A percentile compares a stretch with the other conserved stretches of the same genome.
These are phyloP conservation scores for Rossbeevera mucosa DNA, from an alignment of 768 basidiomycete genomes.

Conservation along the genomic window DNA sequence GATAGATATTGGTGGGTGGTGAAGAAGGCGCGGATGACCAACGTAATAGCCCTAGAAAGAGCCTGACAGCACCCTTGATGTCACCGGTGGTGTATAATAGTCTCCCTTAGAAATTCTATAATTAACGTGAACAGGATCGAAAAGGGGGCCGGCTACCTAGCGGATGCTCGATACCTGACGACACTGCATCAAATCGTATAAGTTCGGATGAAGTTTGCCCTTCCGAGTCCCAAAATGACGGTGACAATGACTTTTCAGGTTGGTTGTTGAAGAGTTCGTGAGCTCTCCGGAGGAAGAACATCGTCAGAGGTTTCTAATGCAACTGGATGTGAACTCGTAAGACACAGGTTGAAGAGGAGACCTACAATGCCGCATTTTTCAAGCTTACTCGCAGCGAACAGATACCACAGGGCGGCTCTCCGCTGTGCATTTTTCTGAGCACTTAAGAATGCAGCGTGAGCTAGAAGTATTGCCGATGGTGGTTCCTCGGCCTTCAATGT, in stretches of 20 bases:
- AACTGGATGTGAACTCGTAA: constrained; percentile 1
- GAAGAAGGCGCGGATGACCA: constrained; percentile 33
- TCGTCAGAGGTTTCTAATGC: constrained; percentile 74
- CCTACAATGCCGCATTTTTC: constrained; percentile 84
- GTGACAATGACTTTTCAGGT: constrained; percentile 59
- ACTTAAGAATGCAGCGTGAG: constrained; percentile 73
- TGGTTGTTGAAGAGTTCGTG: constrained; percentile 54
- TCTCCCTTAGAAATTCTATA: constrained; percentile 51
- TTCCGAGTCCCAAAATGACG: constrained; percentile 78
- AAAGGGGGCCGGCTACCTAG: constrained; percentile 44
- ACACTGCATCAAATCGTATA: constrained; percentile 56
- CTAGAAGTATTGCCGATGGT: constrained; percentile 71
- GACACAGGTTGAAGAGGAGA: constrained; percentile 14
- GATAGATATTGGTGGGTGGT: constrained; percentile 15
- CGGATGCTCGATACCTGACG: constrained; percentile 74
- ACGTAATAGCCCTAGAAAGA: constrained; percentile 71
- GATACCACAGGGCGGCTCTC: constrained; percentile 75
- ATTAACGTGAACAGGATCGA: constrained; percentile 6
- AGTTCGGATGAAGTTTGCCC: constrained; percentile 37
- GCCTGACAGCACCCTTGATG: constrained; percentile 64
- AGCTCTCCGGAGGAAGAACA: constrained; percentile 73
- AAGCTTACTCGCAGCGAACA: constrained; percentile 66
- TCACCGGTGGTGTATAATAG: constrained; percentile 90
- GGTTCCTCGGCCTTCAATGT: constrained; percentile 71
- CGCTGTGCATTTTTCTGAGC: constrained; percentile 51